Evolutionary conservation across 352 stramenopile species (phyloP).

Genomic region (Plasmopara halstedii): DNA sequence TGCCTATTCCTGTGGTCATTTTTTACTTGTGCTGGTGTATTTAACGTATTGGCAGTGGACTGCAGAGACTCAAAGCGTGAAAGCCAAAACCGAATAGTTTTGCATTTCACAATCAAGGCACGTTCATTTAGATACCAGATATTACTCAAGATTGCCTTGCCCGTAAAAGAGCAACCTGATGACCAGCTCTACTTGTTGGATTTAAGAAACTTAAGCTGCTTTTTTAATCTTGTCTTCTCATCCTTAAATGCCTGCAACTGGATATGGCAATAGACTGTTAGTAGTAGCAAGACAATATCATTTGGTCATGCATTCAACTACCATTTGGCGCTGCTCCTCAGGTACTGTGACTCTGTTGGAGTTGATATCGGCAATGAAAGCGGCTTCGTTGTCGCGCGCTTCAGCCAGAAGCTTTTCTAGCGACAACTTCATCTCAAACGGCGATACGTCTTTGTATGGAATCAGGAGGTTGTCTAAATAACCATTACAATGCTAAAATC

Average conservation of each 20-base stretch:
- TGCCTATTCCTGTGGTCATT: constrained; percentile 71
- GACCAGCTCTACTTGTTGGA: constrained; percentile 59
- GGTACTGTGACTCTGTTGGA: constrained; percentile 33
- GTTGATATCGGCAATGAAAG: constrained; percentile 73
- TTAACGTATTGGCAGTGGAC: constrained; percentile 84
- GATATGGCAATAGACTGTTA: constrained; percentile 5
- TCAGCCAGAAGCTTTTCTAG: constrained; percentile 69
- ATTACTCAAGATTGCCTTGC: too few species aligned
- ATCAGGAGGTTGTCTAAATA: constrained; percentile 39
- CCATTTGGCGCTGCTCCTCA: constrained; percentile 76
- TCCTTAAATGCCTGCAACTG: constrained; percentile 81
- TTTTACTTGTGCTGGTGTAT: constrained; percentile 62
- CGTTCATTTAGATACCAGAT: too few species aligned
- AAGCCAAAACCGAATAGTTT: constrained; percentile 37
- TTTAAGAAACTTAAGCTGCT: constrained; percentile 76
- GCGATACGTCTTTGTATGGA: constrained; percentile 42
- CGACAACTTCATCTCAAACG: constrained; percentile 59
- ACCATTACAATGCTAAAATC: constrained; percentile 1
- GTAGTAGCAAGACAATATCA: neutral
- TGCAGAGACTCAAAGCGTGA: constrained; percentile 11
- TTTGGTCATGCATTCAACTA: constrained; percentile 8
- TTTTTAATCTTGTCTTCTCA: constrained; percentile 78
- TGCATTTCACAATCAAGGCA: too few species aligned
- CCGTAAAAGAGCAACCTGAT: too few species aligned
- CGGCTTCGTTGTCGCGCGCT: constrained; percentile 72